phyloP scores from a whole-genome alignment of 2,329 filamentous ascomycete genomes.

The Conoideocrella luteorostrata region DNA sequence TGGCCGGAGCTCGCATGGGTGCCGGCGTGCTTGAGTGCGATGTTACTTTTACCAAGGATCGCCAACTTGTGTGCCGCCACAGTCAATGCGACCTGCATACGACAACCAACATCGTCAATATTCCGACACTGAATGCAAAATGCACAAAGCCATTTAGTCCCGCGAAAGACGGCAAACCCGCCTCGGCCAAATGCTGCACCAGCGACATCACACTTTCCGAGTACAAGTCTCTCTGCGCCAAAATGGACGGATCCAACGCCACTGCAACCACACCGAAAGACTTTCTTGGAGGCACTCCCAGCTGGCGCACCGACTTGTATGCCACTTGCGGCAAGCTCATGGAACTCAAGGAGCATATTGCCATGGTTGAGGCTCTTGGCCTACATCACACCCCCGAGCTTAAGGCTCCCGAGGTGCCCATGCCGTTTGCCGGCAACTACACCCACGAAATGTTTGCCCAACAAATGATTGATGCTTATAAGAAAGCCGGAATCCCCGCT shows the following conservation, averaged over 20 bases:
- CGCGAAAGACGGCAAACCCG: constrained; percentile 40
- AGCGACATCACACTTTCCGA: constrained; percentile 63
- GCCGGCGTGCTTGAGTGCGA: constrained; percentile 63
- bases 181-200: constrained; percentile 63
- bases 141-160: constrained; percentile 58
- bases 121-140: constrained; percentile 56
- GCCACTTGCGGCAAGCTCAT: constrained; percentile 56
- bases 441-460: constrained; percentile 60
- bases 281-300: constrained; percentile 52
- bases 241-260: constrained; percentile 61
- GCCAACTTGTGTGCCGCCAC: constrained; percentile 61
- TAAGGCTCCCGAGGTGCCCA: constrained; percentile 61
- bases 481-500: constrained; percentile 43
- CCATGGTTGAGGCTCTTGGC: constrained; percentile 49
- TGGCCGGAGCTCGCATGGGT: constrained; percentile 61
- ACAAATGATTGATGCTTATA: constrained; percentile 58
- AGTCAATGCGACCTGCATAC: constrained; percentile 62
- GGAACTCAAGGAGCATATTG: constrained; percentile 56
- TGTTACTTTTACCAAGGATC: constrained; percentile 59
- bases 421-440: constrained; percentile 60
- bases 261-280: constrained; percentile 50
- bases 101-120: constrained; percentile 59
- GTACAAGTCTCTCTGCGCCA: constrained; percentile 61
- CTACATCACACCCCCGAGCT: constrained; percentile 61
- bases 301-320: constrained; percentile 61